Evolutionary conservation across 208 protist genomes (phyloP), one percentile per base, ranked within the genome.

Genomic region (Trypanosoma mega): DNA sequence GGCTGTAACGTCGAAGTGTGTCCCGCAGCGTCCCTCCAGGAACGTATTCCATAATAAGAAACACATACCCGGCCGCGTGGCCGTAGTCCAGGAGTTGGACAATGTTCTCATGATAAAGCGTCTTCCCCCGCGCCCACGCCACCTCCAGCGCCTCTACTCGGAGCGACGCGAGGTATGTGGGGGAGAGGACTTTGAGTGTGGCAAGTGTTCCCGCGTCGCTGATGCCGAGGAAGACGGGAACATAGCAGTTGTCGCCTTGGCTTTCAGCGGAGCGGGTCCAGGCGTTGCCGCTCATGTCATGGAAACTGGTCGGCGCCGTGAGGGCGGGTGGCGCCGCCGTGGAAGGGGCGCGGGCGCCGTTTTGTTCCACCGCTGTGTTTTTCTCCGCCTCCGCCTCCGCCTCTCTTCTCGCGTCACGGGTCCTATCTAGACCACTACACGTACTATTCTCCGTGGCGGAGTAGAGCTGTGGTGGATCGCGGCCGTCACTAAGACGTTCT

Each of bases 71-170:
- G 57, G 23, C 20, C 30, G 55, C 30, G 2, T 6, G 39, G 18
- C n/a, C 55, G 24, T 56, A 37, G 9, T 64, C 68, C 14, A 81
- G 48, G 24, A 72, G 51, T 62, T 81, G 71, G 0, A 78, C 57
- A 62, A 81, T 66, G 52, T 74, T 80, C 21, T 74, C 74, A 49
- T 85, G 71, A 37, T 71, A 72, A 43, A 76, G 69, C 24, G 63
- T 49, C 47, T 51, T 3, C 41, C 63, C n/a, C 36, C n/a, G 37
- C 39, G 21, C 55, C 63, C 5, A 72, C 33, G 29, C 44, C 4
- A 9, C 3, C 14, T 49, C 55, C 31, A 51, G n/a, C 5, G 8
- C 8, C 14, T 33, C 11, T 16, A 50, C 3, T 14, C 44, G 26
- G 41, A 18, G 18, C 1, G 26, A 37, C 43, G 5, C 21, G 36